Conservation (phyloP, 2,329 filamentous ascomycete species). For the Helotiales sp. region DNA sequence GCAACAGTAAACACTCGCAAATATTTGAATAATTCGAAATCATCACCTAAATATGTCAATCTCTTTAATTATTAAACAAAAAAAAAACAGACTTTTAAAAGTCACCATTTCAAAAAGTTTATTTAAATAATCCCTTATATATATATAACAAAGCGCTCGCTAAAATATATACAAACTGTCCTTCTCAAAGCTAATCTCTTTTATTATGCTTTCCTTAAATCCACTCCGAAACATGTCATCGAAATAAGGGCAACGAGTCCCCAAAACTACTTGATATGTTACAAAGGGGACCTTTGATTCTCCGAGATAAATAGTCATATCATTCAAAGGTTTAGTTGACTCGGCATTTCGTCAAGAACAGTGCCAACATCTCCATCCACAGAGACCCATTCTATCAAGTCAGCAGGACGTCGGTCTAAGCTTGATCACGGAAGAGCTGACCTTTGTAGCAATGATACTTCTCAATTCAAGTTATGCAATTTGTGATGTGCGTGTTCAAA, state of each 20-base stretch:
- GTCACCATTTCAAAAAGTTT: conserved; percentile 21
- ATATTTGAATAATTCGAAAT: conserved; percentile 28
- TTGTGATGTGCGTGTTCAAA: too few species aligned
- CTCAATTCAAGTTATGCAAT: too few species aligned
- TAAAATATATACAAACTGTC: conserved; percentile 29
- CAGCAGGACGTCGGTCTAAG: too few species aligned
- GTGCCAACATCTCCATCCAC: not conserved
- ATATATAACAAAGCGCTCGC: conserved; percentile 31
- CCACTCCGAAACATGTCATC: conserved; percentile 25
- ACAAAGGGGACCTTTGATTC: conserved; percentile 24
- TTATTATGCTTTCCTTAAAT: conserved; percentile 30
- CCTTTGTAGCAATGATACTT: too few species aligned
- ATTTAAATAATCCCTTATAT: conserved; percentile 31
- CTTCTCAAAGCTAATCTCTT: conserved; percentile 28
- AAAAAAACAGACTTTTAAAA: conserved; percentile 22
- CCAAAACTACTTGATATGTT: conserved; percentile 25
- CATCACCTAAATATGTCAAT: conserved; percentile 25
- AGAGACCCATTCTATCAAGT: not conserved
- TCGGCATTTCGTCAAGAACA: not conserved
- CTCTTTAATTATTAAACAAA: conserved; percentile 6
- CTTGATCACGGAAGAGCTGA: too few species aligned
- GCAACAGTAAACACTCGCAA: conserved; percentile 27
- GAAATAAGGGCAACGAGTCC: conserved; percentile 28
- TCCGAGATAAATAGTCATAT: conserved; percentile 28
- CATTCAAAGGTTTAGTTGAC: conserved; percentile 1